Evolutionary conservation across 495 filamentous ascomycete species (phyloP), one percentile per base, ranked within the genome.

Genomic region (Parachaetomium inaequale): DNA sequence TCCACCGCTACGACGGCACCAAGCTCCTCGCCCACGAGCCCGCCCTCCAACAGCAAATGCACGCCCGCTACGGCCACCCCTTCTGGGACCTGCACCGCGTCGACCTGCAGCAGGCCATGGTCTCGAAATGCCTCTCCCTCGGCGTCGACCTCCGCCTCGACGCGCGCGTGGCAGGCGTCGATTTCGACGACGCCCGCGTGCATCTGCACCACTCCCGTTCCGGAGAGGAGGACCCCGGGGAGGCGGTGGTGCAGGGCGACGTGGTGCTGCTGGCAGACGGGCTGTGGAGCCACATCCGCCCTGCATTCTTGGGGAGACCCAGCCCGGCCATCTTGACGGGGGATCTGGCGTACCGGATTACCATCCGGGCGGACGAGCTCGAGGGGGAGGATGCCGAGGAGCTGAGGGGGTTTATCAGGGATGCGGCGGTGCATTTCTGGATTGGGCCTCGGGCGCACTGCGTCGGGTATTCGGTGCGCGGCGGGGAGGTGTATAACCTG

Each of bases 351-450:
- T 87, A 87, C 63, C 78, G 85, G 2, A 82, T 86, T 57, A 72
- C 83, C 17, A 74, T 87, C 31, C 74, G 78, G 11, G 72, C 74
- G 6, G 70, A 77, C 21, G 74, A 86, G 50, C 73, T 86, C 50
- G 69, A 71, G 25, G 76, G 78, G 23, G 72, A 76, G 32, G 77
- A 79, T 47, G 74, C 80, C 14, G 72, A 72, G 1, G 75, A 78
- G 19, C 68, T 86, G 2, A 58, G 54, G 19, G 56, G 76, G 49
- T 72, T 79, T 61, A 76, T 85, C 0, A 54, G 68, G 7, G 73
- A 84, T 21, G 81, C 86, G 0, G 79, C 80, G 17, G 86, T 90
- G 15, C 81, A 89, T 61, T 87, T 89, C 66, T 92, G 89, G 89
- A 68, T 89, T 29, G 88, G 89, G 0, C 84, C 85, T 2, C 59